phyloP scores from a whole-genome alignment of 805 yeast genomes.

The Pichia exigua region DNA sequence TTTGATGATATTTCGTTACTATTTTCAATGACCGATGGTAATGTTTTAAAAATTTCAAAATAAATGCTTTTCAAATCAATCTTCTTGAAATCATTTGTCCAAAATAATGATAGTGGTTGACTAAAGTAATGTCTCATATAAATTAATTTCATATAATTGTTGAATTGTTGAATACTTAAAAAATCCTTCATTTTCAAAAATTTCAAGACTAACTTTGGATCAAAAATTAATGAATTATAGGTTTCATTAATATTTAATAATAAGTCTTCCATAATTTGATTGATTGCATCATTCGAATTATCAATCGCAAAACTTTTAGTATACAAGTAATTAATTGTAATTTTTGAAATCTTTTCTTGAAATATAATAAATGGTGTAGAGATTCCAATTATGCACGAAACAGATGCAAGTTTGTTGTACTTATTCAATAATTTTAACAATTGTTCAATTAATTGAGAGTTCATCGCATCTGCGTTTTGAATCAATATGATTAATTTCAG shows the following conservation, averaged over 20 bases:
- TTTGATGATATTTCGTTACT: constrained; percentile 11
- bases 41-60: constrained; percentile 21
- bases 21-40: constrained; percentile 24
- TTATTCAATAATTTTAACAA: constrained; percentile 20
- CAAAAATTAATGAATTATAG: constrained; percentile 27
- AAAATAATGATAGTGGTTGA: constrained; percentile 28
- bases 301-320: constrained; percentile 24
- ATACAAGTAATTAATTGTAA: constrained; percentile 17
- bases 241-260: constrained; percentile 26
- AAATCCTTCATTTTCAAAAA: constrained; percentile 20
- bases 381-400: constrained; percentile 26
- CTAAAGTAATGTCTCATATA: constrained; percentile 29
- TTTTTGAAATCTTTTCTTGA: constrained; percentile 27
- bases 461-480: constrained; percentile 32
- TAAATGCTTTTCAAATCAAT: constrained; percentile 19
- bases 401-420: constrained; percentile 9
- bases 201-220: constrained; percentile 23
- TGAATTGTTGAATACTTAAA: constrained; percentile 25
- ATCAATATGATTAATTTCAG: constrained; percentile 21
- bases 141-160: constrained; percentile 25
- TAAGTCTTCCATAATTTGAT: constrained; percentile 26
- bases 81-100: constrained; percentile 24
- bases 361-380: constrained; percentile 29
- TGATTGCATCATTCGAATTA: constrained; percentile 26
- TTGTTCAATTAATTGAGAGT: constrained; percentile 19